Evolutionary conservation across 2,329 filamentous ascomycete species (phyloP).

Genomic region (Davidsoniella virescens): DNA sequence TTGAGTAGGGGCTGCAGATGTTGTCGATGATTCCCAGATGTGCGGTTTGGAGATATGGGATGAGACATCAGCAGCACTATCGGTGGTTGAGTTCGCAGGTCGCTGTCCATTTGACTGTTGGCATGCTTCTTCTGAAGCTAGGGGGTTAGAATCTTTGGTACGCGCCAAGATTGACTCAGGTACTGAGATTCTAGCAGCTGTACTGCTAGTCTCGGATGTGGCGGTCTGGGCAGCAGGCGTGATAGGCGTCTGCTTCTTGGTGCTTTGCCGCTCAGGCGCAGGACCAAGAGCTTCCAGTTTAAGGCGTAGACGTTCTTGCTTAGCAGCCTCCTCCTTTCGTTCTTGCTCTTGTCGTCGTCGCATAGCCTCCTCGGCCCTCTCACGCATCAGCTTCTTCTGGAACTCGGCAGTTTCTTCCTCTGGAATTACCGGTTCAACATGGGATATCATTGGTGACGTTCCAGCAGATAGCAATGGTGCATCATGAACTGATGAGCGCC

Average conservation of each 20-base stretch:
- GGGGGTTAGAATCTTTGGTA: background rate
- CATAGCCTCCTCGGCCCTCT: constrained; percentile 52
- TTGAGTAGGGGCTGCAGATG: background rate
- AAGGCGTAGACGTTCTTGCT: constrained; percentile 51
- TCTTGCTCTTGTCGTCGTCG: constrained; percentile 53
- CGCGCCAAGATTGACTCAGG: constrained; percentile 1
- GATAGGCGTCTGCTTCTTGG: constrained; percentile 30
- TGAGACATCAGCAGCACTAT: background rate
- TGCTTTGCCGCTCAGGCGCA: constrained; percentile 41
- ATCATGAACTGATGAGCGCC: too few relatives aligned
- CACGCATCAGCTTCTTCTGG: constrained; percentile 58
- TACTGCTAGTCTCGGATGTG: background rate
- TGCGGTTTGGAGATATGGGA: background rate
- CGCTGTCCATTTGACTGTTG: background rate
- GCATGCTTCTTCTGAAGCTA: background rate
- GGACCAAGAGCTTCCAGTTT: constrained; percentile 57
- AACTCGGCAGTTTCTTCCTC: constrained; percentile 41
- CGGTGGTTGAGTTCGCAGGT: background rate
- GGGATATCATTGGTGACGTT: background rate
- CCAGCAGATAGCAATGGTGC: too few relatives aligned
- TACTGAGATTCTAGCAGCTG: background rate
- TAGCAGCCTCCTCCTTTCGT: constrained; percentile 55
- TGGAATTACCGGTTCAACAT: background rate
- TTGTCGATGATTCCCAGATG: constrained; percentile 10
- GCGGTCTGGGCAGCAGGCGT: constrained; percentile 1